These are phyloP conservation scores for Rhodotorula taiwanensis DNA, from an alignment of 768 basidiomycete genomes.

Conservation along the genomic window DNA sequence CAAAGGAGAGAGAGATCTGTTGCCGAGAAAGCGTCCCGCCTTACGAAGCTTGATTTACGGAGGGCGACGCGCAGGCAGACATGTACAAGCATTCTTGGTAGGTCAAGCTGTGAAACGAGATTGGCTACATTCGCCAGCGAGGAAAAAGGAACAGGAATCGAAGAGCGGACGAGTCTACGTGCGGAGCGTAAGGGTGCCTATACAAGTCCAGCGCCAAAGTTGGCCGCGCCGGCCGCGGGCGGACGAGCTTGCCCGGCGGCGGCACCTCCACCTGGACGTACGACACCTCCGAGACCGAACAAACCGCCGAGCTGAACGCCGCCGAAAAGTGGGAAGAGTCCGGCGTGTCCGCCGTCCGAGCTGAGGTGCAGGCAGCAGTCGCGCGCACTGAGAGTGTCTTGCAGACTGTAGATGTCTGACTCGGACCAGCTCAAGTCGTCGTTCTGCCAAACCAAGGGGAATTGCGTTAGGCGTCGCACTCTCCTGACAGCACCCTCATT, in stretches of 20 bases:
- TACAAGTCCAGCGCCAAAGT: no score
- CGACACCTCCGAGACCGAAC: neutral
- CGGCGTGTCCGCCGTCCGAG: neutral
- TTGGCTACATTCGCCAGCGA: no score
- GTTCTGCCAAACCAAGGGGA: neutral
- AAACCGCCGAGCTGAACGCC: neutral
- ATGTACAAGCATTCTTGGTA: no score
- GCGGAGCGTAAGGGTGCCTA: no score
- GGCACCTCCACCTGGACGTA: neutral
- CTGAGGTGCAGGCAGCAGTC: slow-evolving; percentile 26
- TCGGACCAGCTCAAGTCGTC: slow-evolving; percentile 26
- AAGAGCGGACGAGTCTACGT: no score
- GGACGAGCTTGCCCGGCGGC: neutral
- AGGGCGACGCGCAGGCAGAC: no score
- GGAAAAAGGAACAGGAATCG: no score
- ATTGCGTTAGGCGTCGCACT: neutral
- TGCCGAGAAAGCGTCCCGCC: no score
- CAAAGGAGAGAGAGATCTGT: no score
- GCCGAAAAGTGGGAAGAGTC: slow-evolving; percentile 1
- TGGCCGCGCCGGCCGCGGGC: neutral
- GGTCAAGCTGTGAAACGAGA: no score
- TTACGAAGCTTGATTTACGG: no score
- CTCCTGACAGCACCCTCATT: no score
- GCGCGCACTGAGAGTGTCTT: neutral
- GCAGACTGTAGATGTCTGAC: slow-evolving; percentile 7